Conservation (phyloP, 305 asterid species). For the Fraxinus albicans region DNA sequence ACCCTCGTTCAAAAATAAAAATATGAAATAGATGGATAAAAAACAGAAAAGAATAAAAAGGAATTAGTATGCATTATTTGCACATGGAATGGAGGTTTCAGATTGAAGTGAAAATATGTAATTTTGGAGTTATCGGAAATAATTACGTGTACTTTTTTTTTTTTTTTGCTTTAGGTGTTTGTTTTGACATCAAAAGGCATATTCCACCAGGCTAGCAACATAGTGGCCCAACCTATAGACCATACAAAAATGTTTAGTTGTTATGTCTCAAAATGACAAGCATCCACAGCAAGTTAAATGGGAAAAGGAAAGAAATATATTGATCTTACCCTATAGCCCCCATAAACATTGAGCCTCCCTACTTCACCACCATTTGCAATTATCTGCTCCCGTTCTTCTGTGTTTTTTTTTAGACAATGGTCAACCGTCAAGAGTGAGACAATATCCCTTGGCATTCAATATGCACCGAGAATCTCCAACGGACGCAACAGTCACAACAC, state of each 20-base stretch:
- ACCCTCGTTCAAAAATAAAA: background rate
- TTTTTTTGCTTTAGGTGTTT: too few species aligned
- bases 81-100: too few species aligned
- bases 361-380: slow-evolving; percentile 98
- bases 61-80: background rate
- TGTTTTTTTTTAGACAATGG: slow-evolving; percentile 88
- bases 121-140: too few species aligned
- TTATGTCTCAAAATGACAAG: background rate
- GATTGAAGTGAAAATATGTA: too few species aligned
- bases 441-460: slow-evolving; percentile 80
- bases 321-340: slow-evolving; percentile 70
- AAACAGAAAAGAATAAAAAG: too few species aligned
- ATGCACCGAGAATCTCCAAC: slow-evolving; percentile 95
- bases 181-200: slow-evolving; percentile 86
- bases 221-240: slow-evolving; percentile 80
- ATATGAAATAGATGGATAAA: background rate
- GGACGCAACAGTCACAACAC: slow-evolving; percentile 92
- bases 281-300: background rate
- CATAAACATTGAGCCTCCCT: slow-evolving; percentile 81
- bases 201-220: slow-evolving; percentile 99
- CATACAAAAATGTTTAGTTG: slow-evolving; percentile 11
- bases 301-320: background rate
- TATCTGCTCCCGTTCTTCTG: slow-evolving; percentile 85
- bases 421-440: slow-evolving; percentile 91
- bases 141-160: too few species aligned